Base-by-base conservation (phyloP, 2,329 filamentous ascomycete genomes). In the Escovopsis weberi region DNA sequence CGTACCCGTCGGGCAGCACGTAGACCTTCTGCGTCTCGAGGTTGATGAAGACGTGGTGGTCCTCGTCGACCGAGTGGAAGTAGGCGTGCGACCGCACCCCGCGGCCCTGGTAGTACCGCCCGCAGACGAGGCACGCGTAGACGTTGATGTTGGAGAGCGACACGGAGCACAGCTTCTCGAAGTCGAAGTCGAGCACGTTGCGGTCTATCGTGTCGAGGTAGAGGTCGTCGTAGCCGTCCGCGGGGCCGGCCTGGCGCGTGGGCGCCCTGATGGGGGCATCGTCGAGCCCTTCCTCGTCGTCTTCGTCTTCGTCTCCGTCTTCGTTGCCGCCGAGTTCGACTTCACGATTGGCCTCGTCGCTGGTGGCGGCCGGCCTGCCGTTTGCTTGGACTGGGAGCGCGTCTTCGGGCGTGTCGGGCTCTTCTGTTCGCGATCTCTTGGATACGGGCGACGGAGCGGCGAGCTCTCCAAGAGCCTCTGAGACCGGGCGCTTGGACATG, bases 141-240 rank as follows among this genome's bases (percentile, higher is more conserved):
- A 98, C 88, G 59, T 98, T 98, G 66, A 96, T 95, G 60, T 96
- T 96, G 39, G 88, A 94, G 7, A 98, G 74, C 32, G 86, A 94
- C 51, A 98, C 74, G 23, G 89, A 96, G 66, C 91, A 98, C 11
- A 95, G 77, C 69, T 98, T 98, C 60, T 98, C 91, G 59, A 98
- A 98, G 63, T 98, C 91, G 59, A 96, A 96, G 63, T 98, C 91
- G 44, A 96, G 79, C 38, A 94, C 80, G 56, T 81, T 78, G 55
- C 91, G 85, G 61, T 94, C 80, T 64, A 98, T 93, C 11, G 91
- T 96, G 67, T 98, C 91, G 52, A 98, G 83, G 61, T 98, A 98
- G 26, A 98, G 78, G 60, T 98, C 89, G 55, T 83, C 81, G 67
- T 95, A 98, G 48, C 89, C 89, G 59, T 83, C 83, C 32, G 84